Evolutionary conservation across 164 flowering plant genomes (phyloP).

Genomic region (Paratinospora sagittata): DNA sequence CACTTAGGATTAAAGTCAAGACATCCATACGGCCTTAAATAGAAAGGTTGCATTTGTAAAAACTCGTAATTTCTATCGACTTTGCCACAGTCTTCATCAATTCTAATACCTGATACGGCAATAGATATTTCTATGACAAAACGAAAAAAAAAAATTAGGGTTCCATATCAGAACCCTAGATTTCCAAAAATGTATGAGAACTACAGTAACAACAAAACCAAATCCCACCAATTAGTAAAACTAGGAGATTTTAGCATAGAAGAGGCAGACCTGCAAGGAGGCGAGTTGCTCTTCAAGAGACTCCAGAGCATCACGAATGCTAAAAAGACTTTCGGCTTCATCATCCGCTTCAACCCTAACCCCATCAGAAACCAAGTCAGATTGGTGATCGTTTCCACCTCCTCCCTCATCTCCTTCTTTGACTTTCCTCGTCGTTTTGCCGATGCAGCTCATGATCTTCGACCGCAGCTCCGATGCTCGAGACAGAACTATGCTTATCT

Average conservation of each 20-base stretch:
- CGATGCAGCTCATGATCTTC: conserved; percentile 61
- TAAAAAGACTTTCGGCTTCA: conserved; percentile 50
- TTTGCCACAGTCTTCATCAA: too few species aligned
- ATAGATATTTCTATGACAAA: background rate
- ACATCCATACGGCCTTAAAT: too few species aligned
- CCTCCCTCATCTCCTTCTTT: conserved; percentile 18
- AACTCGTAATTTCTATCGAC: too few species aligned
- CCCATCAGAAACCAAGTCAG: background rate
- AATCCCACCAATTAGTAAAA: background rate
- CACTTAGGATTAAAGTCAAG: too few species aligned
- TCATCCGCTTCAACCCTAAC: conserved; percentile 22
- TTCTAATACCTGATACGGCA: too few species aligned
- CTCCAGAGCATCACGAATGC: conserved; percentile 68
- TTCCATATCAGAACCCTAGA: background rate
- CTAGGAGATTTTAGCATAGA: background rate
- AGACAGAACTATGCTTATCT: conserved; percentile 52
- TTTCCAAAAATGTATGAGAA: background rate
- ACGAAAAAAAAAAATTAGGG: background rate
- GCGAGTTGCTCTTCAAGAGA: conserved; percentile 77
- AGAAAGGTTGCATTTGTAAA: too few species aligned
- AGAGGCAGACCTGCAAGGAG: conserved; percentile 54
- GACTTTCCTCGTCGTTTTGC: conserved; percentile 20
- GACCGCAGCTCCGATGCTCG: conserved; percentile 68
- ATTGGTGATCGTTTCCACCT: background rate
- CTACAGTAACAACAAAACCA: background rate